Base-by-base conservation (phyloP, 1,139 yeast genomes). In the Sugiyamaella novakii region DNA sequence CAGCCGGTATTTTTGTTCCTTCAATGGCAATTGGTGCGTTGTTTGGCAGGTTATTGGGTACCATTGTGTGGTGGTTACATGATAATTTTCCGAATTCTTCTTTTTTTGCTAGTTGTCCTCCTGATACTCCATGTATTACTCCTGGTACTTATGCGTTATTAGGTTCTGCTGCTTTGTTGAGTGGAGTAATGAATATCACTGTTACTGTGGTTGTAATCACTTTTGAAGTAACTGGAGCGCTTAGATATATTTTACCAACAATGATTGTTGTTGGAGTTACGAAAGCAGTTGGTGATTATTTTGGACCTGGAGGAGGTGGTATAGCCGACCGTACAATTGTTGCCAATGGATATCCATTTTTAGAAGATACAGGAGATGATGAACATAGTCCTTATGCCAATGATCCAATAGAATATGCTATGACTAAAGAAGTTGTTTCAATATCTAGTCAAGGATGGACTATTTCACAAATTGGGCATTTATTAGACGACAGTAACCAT, bases 201-300 rank as follows among this genome's bases (percentile, higher is more conserved):
- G 85, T 92, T 5, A 84, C 98, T 0, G 98, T 92, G n/a, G 98
- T 89, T 1, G 87, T 94, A 7, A 86, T 94, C 43, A 89, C 94
- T 96, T 88, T 92, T 70, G 99, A 94, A 65, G 95, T 25, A 78
- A 94, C 98, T 0, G 99, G 98, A 22, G 98, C 98, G 1, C 72
- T 92, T 47, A 78, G 87, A 45, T 92, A 87, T 64, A 87, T 94
- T 51, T 77, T 94, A 11, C 99, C 98, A 0, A 87, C 96, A 0
- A 92, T 94, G 98, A 85, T 94, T 46, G 95, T 88, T 0, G 96
- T 94, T 1, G 92, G 96, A 1, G 79, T 85, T n/a, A 89, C 98
- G 1, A 86, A 87, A 59, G 71, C 82, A 39, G 81, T 92, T 24
- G 80, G 81, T 55, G 94, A 86, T 56, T 75, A 72, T 50, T 84